Conservation (phyloP, 176 grass and related monocot genomes). For the Musa acuminata region DNA sequence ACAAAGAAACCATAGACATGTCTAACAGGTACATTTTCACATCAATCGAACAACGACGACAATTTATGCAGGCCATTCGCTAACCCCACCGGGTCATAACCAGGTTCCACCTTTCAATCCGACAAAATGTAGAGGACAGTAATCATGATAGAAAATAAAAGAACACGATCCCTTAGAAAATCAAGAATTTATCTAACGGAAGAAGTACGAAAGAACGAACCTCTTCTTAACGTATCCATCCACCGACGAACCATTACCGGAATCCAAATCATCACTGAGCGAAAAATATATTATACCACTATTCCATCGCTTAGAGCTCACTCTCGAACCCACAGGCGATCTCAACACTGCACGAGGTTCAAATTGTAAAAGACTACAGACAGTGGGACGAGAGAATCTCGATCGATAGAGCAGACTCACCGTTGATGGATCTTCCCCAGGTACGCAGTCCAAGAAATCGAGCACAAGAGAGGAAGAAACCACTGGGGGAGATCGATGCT, state of each 20-base stretch:
- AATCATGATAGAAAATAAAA: neutral
- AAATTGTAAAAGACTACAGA: neutral
- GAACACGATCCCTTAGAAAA: neutral
- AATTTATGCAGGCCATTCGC: neutral
- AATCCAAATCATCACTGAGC: slow-evolving; percentile 22
- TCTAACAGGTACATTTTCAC: neutral
- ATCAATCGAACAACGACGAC: neutral
- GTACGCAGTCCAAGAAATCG: neutral
- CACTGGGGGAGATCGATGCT: neutral
- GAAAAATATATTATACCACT: slow-evolving; percentile 22
- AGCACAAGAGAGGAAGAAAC: neutral
- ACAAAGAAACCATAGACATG: neutral
- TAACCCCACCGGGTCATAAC: neutral
- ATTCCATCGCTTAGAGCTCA: neutral
- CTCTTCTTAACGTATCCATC: slow-evolving; percentile 50
- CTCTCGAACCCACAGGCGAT: neutral
- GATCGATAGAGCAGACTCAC: neutral
- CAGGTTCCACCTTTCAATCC: neutral
- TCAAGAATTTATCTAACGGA: neutral
- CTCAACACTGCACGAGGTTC: neutral
- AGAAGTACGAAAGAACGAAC: slow-evolving; percentile 17
- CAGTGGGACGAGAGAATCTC: neutral
- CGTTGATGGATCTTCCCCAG: neutral
- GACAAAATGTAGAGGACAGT: neutral
- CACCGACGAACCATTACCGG: slow-evolving; percentile 32